Base-by-base conservation (phyloP, 345 rosid genomes). In the Bruguiera sexangula region DNA sequence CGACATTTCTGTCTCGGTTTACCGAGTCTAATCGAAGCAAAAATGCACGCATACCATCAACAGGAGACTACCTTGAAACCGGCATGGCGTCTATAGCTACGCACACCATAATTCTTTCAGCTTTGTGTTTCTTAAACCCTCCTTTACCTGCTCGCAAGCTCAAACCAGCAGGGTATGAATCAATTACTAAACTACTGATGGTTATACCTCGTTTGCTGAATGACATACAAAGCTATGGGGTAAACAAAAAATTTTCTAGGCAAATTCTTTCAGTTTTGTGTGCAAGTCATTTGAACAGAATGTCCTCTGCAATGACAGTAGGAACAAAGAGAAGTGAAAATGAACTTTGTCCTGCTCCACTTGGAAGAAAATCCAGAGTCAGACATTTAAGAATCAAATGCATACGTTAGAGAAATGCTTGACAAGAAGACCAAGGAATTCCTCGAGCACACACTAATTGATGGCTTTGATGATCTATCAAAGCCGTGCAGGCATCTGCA, bases 1-100 rank as follows among this genome's bases (percentile, higher is more conserved):
- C 86, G 69, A 82, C 92, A 67, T 89, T 89, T 76, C 82, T 51
- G 37, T 70, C 92, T 19, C 86, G 89, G 96, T 80, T 82, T 39
- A 54, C 34, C 54, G 96, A 89, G 82, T 82, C 96, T 1, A 65
- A 68, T 52, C 86, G 89, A 87, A 82, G 87, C 73, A 80, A 62
- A 80, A 81, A 65, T 22, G 80, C 78, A 52, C 31, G 36, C 26
- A 56, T 67, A 13, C 81, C 85, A 30, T 48, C 83, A 15, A 70
- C 62, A 24, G 80, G 82, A 3, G 93, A 81, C 59, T 87, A 90
- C 69, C 68, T 88, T 11, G 62, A 52, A 65, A 81, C 69, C 3
- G 91, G 83, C 68, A 85, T 80, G 80, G 71, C 30, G 36, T 88
- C 91, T 0, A 62, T 73, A 20, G 89, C 87, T 43, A 15, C 79